A percentile compares a stretch with the other conserved stretches of the same genome.
phyloP scores from a whole-genome alignment of 169 alveolate genomes.

The Perkinsus olseni region DNA sequence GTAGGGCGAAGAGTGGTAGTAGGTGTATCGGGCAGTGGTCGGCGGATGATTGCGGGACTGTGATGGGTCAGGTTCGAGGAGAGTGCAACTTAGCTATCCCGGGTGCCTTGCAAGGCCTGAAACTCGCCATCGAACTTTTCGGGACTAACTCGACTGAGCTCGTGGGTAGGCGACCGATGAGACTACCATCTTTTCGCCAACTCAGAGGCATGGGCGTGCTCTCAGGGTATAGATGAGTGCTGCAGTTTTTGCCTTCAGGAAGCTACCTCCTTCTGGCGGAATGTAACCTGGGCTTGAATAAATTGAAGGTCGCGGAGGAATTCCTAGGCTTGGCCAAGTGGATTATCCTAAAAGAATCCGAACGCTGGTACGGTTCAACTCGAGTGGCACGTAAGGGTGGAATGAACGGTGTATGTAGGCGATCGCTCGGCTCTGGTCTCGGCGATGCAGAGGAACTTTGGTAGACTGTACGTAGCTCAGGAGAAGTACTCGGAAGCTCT shows the following conservation, averaged over 20 bases:
- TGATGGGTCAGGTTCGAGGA: neutral
- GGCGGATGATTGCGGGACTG: neutral
- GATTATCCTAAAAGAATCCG: neutral
- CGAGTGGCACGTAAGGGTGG: neutral
- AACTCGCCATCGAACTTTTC: neutral
- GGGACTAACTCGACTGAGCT: neutral
- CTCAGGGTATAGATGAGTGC: too few species aligned
- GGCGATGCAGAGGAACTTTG: neutral
- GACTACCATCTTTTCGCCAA: too few species aligned
- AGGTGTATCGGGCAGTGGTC: neutral
- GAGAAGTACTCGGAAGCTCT: neutral
- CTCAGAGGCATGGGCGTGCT: too few species aligned
- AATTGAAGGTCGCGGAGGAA: neutral
- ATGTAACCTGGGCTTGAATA: neutral
- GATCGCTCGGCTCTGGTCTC: neutral
- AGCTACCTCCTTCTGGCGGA: neutral
- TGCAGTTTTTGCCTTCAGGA: neutral
- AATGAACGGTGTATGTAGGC: neutral
- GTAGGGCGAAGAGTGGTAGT: neutral
- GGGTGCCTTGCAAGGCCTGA: neutral
- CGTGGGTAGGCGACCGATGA: neutral
- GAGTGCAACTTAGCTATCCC: neutral
- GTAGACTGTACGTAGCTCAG: neutral
- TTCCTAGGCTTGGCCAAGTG: neutral
- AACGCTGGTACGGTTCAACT: neutral